These are phyloP conservation scores for Didymella sp. DNA, from an alignment of 2,329 filamentous ascomycete species.

Conservation along the genomic window DNA sequence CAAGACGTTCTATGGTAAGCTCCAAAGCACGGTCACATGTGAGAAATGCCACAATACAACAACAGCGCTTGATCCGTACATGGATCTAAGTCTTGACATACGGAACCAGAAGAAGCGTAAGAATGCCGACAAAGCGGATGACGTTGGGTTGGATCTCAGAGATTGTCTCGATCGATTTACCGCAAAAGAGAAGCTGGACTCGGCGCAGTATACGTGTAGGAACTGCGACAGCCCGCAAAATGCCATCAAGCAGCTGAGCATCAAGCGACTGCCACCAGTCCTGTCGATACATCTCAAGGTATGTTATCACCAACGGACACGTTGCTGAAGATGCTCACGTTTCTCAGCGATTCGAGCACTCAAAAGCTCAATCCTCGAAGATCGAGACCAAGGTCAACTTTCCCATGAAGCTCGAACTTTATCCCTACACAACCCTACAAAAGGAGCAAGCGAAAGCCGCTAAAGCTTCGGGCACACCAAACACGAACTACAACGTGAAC, in stretches of 20 bases:
- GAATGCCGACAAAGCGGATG: constrained; percentile 46
- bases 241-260: constrained; percentile 81
- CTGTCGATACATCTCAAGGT: constrained; percentile 93
- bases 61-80: constrained; percentile 83
- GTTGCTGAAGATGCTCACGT: constrained; percentile 23
- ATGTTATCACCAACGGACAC: constrained; percentile 26
- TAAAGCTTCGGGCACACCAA: constrained; percentile 48
- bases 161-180: constrained; percentile 87
- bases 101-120: constrained; percentile 74
- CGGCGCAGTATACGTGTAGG: constrained; percentile 84
- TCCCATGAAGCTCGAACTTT: constrained; percentile 85
- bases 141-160: constrained; percentile 50
- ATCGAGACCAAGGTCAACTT: constrained; percentile 88
- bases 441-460: constrained; percentile 39
- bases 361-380: constrained; percentile 78
- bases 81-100: constrained; percentile 89
- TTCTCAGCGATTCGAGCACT: constrained; percentile 74
- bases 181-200: constrained; percentile 74
- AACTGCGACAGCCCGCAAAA: constrained; percentile 78
- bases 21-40: constrained; percentile 89
- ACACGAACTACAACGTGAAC: constrained; percentile 44
- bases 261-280: constrained; percentile 86
- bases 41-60: constrained; percentile 84
- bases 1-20: constrained; percentile 90
- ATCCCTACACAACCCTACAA: constrained; percentile 79